Evolutionary conservation across 1,139 yeast genomes (phyloP).

Genomic region (Blastobotrys buckinghamii): DNA sequence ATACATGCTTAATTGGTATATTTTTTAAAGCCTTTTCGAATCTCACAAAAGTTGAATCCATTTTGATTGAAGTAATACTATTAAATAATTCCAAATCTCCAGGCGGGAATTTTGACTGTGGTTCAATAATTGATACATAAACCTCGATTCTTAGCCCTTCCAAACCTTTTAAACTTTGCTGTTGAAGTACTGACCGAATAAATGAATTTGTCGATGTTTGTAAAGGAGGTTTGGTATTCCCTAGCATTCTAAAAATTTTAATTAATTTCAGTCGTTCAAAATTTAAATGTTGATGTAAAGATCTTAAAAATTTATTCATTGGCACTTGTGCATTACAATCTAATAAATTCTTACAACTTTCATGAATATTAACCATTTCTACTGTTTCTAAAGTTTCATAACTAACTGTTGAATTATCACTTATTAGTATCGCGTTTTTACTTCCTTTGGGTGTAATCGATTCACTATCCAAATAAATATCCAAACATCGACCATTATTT

Average conservation of each 20-base stretch:
- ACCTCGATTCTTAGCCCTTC: neutral
- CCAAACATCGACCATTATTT: neutral
- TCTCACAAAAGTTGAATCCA: slow-evolving; percentile 6
- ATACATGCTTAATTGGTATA: neutral
- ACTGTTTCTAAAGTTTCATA: slow-evolving; percentile 2
- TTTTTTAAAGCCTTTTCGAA: slow-evolving; percentile 3
- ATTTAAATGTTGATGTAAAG: neutral
- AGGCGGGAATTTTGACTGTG: slow-evolving; percentile 8
- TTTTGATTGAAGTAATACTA: neutral
- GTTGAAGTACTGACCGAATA: neutral
- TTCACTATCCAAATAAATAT: slow-evolving; percentile 4
- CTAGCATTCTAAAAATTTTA: slow-evolving; percentile 1
- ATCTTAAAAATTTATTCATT: slow-evolving; percentile 8
- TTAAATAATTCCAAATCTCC: slow-evolving; percentile 10
- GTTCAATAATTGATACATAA: slow-evolving; percentile 1
- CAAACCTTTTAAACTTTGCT: neutral
- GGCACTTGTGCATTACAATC: slow-evolving; percentile 9
- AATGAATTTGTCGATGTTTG: slow-evolving; percentile 8
- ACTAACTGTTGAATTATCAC: neutral
- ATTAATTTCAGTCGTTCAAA: neutral
- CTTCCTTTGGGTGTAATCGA: neutral
- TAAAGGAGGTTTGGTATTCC: slow-evolving; percentile 6
- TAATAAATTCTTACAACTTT: neutral
- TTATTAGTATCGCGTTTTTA: neutral
- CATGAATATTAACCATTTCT: neutral